Base-by-base conservation (phyloP, 192 early-diverging fungal species). In the Kappamyces sp. region DNA sequence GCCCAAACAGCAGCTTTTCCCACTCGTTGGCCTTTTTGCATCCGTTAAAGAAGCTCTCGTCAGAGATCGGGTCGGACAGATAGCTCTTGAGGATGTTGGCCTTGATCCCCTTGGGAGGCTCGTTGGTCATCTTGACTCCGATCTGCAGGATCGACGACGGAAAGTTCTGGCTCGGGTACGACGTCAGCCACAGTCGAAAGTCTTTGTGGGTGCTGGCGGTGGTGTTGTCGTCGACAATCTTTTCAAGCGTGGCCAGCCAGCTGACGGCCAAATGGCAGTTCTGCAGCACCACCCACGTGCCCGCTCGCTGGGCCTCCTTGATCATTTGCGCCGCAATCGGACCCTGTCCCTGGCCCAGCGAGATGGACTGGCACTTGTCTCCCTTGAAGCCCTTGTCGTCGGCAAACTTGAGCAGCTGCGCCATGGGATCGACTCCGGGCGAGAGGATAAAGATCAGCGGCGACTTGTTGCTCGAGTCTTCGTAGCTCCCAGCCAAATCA, bases 391-490 rank as follows among this genome's bases (percentile, higher is more conserved):
- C 82, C 55, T 83, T 83, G 61, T 77, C 75, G 46, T 84, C 82
- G 0, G 79, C 82, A 67, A 84, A 82, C 49, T 84, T 84, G 40
- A 84, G 70, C 40, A 84, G 53, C 78, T 82, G 79, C 2, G 79
- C 74, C 74, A 84, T 84, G 1, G 82, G 82, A 66, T 84, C 82
- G 5, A 84, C 82, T 13, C 82, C 82, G 9, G 82, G 82, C n/a
- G 79, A 82, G 13, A 84, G 60, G 60, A 84, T 78, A 57, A 84
- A 84, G 5, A 84, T 76, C 5, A 84, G 62, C 7, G 82, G 76
- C 2, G 71, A 68, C 23, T 70, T 63, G 58, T 75, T 64, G 62
- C 61, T 84, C 6, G 82, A 79, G 57, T 84, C 82, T 35, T 84
- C 82, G 55, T 66, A 84, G 69, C 77, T 80, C 42, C 74, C 79